A percentile compares a stretch with the other conserved stretches of the same genome.
Conservation (phyloP, 345 rosid genomes). For the Arabidopsis arenosa region DNA sequence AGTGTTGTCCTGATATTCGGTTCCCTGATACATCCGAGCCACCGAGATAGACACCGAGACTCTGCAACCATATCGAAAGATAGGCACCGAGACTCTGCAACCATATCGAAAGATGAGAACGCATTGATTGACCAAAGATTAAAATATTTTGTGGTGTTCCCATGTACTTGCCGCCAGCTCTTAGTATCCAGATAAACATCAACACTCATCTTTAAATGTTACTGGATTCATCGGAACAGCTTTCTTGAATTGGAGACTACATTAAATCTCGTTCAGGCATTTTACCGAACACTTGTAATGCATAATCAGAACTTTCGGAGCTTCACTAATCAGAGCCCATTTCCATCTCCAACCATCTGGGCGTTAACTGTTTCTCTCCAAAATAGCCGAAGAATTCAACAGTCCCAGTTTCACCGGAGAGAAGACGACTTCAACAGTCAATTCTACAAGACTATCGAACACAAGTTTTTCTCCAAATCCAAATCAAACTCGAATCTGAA, state of each 20-base stretch:
- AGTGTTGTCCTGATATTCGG: slow-evolving; percentile 28
- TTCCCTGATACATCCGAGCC: slow-evolving; percentile 21
- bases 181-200: neutral
- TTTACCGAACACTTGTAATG: neutral
- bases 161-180: neutral
- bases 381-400: too few relatives aligned
- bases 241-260: neutral
- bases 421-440: too few relatives aligned
- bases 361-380: too few relatives aligned
- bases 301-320: neutral
- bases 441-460: too few relatives aligned
- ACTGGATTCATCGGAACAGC: neutral
- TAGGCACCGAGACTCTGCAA: neutral
- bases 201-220: neutral
- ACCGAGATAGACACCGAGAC: too few relatives aligned
- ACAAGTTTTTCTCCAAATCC: too few relatives aligned
- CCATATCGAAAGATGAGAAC: neutral
- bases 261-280: neutral
- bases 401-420: too few relatives aligned
- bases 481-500: too few relatives aligned
- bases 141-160: neutral
- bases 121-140: neutral
- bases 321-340: neutral
- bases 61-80: too few relatives aligned
- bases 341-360: neutral